Conservation (phyloP, 2,329 filamentous ascomycete species). For the Curvularia sp. region DNA sequence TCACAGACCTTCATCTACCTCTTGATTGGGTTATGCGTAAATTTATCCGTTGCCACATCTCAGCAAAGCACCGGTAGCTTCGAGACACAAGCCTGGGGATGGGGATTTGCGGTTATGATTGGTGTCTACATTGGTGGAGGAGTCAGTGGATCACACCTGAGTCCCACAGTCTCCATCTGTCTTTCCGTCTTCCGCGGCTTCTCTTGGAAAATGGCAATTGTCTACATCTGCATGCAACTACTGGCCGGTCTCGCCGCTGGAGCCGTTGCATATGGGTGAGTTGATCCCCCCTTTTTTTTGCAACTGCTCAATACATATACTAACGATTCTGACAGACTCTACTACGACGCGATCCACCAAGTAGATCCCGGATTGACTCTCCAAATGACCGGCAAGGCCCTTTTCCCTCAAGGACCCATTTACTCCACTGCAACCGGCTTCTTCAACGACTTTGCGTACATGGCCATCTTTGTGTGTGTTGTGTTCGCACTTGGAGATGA, state of each 20-base stretch:
- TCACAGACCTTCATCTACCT: slow-evolving; percentile 38
- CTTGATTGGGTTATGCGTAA: slow-evolving; percentile 59
- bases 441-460: slow-evolving; percentile 74
- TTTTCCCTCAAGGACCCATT: slow-evolving; percentile 65
- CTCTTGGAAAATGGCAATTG: slow-evolving; percentile 59
- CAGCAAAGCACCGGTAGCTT: slow-evolving; percentile 50
- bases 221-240: slow-evolving; percentile 62
- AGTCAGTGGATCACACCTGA: slow-evolving; percentile 59
- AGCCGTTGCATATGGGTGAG: slow-evolving; percentile 52
- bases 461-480: slow-evolving; percentile 70
- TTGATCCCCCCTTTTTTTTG: background rate
- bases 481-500: slow-evolving; percentile 70
- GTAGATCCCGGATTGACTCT: slow-evolving; percentile 59
- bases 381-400: slow-evolving; percentile 57
- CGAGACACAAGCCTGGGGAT: slow-evolving; percentile 50
- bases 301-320: slow-evolving; percentile 40
- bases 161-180: slow-evolving; percentile 55
- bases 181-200: slow-evolving; percentile 66
- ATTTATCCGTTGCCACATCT: slow-evolving; percentile 58
- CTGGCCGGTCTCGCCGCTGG: slow-evolving; percentile 60
- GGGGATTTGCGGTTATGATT: slow-evolving; percentile 64
- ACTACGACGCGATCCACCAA: slow-evolving; percentile 64
- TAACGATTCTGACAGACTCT: slow-evolving; percentile 24
- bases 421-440: slow-evolving; percentile 72
- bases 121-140: slow-evolving; percentile 57